phyloP scores from a whole-genome alignment of 2,329 filamentous ascomycete species.

The Colletotrichum theobromicola region DNA sequence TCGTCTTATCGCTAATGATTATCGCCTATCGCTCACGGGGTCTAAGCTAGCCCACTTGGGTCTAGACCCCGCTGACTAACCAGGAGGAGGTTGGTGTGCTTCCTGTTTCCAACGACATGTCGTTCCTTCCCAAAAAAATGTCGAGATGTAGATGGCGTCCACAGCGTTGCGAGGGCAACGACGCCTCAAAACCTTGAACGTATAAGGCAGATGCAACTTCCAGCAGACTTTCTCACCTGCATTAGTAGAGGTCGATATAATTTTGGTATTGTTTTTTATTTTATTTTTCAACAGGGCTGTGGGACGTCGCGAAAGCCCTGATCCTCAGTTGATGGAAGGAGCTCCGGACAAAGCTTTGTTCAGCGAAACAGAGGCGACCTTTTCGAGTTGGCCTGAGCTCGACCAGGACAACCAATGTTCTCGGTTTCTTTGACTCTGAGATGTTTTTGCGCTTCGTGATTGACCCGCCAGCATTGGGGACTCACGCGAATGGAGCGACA shows the following conservation, averaged over 20 bases:
- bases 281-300: not conserved
- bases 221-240: not conserved
- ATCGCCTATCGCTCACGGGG: not conserved
- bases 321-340: not conserved
- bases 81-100: not conserved
- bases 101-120: slow-evolving; percentile 13
- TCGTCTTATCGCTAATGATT: not conserved
- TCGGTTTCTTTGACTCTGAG: not conserved
- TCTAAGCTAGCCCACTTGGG: not conserved
- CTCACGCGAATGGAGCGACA: not conserved
- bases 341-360: not conserved
- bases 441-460: not conserved
- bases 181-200: not conserved
- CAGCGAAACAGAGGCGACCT: not conserved
- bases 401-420: not conserved
- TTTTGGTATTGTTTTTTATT: not conserved
- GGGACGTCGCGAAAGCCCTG: not conserved
- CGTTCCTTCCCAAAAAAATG: not conserved
- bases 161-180: not conserved
- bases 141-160: not conserved
- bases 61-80: not conserved
- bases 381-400: not conserved
- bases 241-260: not conserved
- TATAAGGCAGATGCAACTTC: not conserved
- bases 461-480: not conserved